Base-by-base conservation (phyloP, 306 rosid genomes). In the Fagus sylvatica region DNA sequence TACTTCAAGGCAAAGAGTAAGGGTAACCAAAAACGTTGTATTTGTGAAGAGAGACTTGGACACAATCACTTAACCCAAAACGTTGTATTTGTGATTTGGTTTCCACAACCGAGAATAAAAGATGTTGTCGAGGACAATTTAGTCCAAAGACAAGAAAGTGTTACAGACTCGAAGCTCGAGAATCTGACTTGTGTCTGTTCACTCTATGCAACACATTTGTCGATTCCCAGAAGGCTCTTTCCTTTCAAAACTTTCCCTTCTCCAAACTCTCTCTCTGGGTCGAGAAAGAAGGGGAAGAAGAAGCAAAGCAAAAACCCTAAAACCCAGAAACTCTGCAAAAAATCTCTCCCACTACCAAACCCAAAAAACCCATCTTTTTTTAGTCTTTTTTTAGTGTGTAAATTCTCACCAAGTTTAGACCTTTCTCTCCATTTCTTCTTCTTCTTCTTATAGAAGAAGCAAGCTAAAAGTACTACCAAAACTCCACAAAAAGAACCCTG, bases 231-330 rank as follows among this genome's bases (percentile, higher is more conserved):
- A 22, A 28, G 37, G 79, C 8, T 41, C 74, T 4, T 41, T 46
- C 60, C 51, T 7, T 67, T 77, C 76, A 5, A 77, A 75, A 46
- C 78, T 61, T 66, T 74, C 69, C 71, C 57, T 40, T 64, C 34
- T 7, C 48, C 54, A 11, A 39, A 22, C 76, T 5, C 67, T 46
- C 79, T 53, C 72, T 36, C n/a, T 57, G 39, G 16, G 39, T 46
- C 4, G 36, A 16, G 39, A 9, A 43, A 43, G 49, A 8, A 9
- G 39, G 49, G 54, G 15, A 49, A 32, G 56, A n/a, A 33, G 15
- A 28, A 39, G 8, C 85, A 62, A 82, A 71, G 71, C 77, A 85
- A 81, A 67, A 84, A 81, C 73, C 86, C 71, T 80, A 39, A 62
- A 66, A 43, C 73, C 75, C 60, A 6, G 49, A 65, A 67, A 17